Evolutionary conservation across 2,329 filamentous ascomycete genomes (phyloP), one percentile per base, ranked within the genome.

Genomic region (Ceratocystis harringtonii): DNA sequence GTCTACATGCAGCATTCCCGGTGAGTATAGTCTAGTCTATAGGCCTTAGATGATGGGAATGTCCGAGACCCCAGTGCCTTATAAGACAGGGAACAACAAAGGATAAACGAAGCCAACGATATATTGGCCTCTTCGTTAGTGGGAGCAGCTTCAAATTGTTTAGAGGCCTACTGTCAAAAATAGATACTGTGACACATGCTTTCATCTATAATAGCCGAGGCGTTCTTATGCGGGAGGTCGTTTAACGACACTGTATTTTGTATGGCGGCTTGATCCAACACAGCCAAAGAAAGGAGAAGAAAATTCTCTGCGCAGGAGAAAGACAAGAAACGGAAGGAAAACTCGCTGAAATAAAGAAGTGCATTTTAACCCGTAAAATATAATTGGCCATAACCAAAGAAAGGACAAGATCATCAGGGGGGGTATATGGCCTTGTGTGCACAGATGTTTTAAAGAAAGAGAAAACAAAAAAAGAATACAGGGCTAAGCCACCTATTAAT

Each of bases 351-450:
- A 58, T 30, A n/a, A 32, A 58, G 28, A 58, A 30, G 52, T 36
- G 28, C 52, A 30, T 36, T 36, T 36, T 36, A 8, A 36, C 28
- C 4, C 15, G 25, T n/a, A 32, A 36, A 36, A 8, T 1, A 15
- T 25, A 30, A 58, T 17, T 8, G 12, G 28, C 32, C n/a, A 58
- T 32, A 8, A 25, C 28, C 52, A 17, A 58, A 58, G 25, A 58
- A 32, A 58, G 52, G 5, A 58, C 28, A 58, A 58, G 52, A 58
- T 58, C 52, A 58, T 58, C 52, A 58, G 52, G 52, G 52, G 52
- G 52, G 50, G 50, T 36, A 58, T 25, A 58, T 19, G 15, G 52
- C 3, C 19, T 52, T 32, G 52, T 58, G 22, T 28, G 52, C 52
- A 58, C 52, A 58, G 52, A 58, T 58, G 52, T 58, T 58, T 58